phyloP scores from a whole-genome alignment of 768 basidiomycete genomes.

The Pisolithus tinctorius region DNA sequence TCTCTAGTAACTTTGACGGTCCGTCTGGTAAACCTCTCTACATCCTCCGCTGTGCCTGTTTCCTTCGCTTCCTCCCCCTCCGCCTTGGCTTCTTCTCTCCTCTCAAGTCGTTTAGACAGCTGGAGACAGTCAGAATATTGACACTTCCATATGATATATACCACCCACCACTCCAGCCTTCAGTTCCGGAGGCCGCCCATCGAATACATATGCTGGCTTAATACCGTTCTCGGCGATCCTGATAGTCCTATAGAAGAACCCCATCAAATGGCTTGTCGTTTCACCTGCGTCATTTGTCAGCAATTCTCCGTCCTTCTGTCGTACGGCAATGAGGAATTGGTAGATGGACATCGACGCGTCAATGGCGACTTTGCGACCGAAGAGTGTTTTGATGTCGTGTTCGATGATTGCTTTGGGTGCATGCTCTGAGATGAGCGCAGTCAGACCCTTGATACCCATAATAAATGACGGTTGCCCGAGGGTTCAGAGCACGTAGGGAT shows the following conservation, averaged over 20 bases:
- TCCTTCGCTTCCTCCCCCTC: slow-evolving; percentile 97
- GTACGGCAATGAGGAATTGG: slow-evolving; percentile 96
- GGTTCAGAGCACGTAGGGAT: not conserved
- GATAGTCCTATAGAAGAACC: slow-evolving; percentile 96
- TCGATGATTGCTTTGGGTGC: slow-evolving; percentile 83
- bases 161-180: slow-evolving; percentile 90
- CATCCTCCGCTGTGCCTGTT: slow-evolving; percentile 86
- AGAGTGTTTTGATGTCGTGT: slow-evolving; percentile 94
- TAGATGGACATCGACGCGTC: slow-evolving; percentile 98
- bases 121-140: slow-evolving; percentile 25
- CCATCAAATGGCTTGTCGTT: slow-evolving; percentile 98
- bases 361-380: slow-evolving; percentile 96
- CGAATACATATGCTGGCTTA: slow-evolving; percentile 97
- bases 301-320: slow-evolving; percentile 94
- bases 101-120: slow-evolving; percentile 95
- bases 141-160: not conserved
- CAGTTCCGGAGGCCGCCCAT: slow-evolving; percentile 96
- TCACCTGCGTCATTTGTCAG: slow-evolving; percentile 97
- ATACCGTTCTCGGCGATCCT: slow-evolving; percentile 98
- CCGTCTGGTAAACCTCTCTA: slow-evolving; percentile 84
- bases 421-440: slow-evolving; percentile 81
- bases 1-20: slow-evolving; percentile 93
- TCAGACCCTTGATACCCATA: slow-evolving; percentile 97
- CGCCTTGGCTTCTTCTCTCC: slow-evolving; percentile 87
- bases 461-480: not conserved